Conservation (phyloP, 768 basidiomycete species). For the Xerocomus potaroensis region DNA sequence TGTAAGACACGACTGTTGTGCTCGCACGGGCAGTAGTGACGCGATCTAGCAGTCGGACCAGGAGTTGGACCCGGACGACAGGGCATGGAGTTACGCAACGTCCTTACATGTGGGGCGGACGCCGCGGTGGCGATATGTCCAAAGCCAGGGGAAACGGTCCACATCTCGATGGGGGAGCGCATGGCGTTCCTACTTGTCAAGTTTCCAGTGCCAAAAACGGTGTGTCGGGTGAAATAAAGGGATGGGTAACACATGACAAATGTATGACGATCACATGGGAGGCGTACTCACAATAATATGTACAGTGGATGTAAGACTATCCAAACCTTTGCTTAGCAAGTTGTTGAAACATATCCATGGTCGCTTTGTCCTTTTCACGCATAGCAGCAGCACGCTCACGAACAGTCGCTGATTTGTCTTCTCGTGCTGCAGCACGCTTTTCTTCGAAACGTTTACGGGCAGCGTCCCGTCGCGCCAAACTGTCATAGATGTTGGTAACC, state of each 20-base stretch:
- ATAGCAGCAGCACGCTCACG: slow-evolving; percentile 61
- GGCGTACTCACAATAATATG: slow-evolving; percentile 16
- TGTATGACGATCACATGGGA: neutral
- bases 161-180: neutral
- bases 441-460: slow-evolving; percentile 60
- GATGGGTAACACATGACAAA: neutral
- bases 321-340: slow-evolving; percentile 88
- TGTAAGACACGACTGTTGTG: neutral
- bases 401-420: slow-evolving; percentile 46
- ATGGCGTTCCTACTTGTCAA: neutral
- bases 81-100: slow-evolving; percentile 32
- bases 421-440: slow-evolving; percentile 37
- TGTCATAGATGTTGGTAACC: slow-evolving; percentile 28
- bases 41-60: slow-evolving; percentile 2
- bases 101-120: neutral
- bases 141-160: neutral
- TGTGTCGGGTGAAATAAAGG: no score
- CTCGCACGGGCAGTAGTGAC: neutral
- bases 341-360: slow-evolving; percentile 96
- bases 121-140: neutral
- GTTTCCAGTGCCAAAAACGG: no score
- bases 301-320: slow-evolving; percentile 30
- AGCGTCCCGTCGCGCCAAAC: slow-evolving; percentile 72
- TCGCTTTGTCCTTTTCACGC: slow-evolving; percentile 81
- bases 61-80: slow-evolving; percentile 37